phyloP scores from a whole-genome alignment of 2,329 filamentous ascomycete genomes.

The Ascochyta viciae-villosae region DNA sequence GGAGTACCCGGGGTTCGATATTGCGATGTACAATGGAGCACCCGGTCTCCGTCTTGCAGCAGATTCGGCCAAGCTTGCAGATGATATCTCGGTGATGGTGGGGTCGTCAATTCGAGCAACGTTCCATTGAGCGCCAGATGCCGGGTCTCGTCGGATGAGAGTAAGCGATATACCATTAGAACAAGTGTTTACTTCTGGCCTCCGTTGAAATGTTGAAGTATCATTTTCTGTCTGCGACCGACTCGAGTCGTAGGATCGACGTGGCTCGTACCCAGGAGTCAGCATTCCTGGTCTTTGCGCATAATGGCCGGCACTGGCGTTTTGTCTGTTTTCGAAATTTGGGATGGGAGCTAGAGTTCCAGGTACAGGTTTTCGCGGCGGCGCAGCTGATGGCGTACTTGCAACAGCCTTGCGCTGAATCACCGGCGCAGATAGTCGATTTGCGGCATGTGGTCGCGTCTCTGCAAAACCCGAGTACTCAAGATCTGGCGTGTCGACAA shows the following conservation, averaged over 20 bases:
- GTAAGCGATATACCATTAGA: constrained; percentile 47
- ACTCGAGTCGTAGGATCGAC: constrained; percentile 35
- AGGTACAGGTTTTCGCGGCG: constrained; percentile 38
- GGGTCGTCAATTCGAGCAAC: constrained; percentile 58
- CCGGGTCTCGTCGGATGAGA: constrained; percentile 60
- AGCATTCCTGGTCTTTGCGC: constrained; percentile 25
- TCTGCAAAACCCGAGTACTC: constrained; percentile 23
- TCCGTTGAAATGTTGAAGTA: constrained; percentile 27
- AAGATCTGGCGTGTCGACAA: constrained; percentile 31
- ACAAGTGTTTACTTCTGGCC: constrained; percentile 26
- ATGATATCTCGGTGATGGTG: constrained; percentile 53
- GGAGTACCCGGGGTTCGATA: constrained; percentile 66
- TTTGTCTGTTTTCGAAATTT: constrained; percentile 38
- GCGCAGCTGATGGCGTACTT: constrained; percentile 17
- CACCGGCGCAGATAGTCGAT: constrained; percentile 22
- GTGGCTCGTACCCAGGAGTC: constrained; percentile 28
- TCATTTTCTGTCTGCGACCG: constrained; percentile 31
- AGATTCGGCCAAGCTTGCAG: constrained; percentile 46
- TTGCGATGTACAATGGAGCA: constrained; percentile 59
- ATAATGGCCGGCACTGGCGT: constrained; percentile 31
- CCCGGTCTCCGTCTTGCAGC: constrained; percentile 47
- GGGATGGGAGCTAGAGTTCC: constrained; percentile 35
- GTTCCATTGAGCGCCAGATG: constrained; percentile 59
- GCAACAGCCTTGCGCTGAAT: constrained; percentile 43
- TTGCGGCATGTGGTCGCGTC: constrained; percentile 13